Conservation (phyloP, 495 filamentous ascomycete species). For the Margaritispora aquatica region DNA sequence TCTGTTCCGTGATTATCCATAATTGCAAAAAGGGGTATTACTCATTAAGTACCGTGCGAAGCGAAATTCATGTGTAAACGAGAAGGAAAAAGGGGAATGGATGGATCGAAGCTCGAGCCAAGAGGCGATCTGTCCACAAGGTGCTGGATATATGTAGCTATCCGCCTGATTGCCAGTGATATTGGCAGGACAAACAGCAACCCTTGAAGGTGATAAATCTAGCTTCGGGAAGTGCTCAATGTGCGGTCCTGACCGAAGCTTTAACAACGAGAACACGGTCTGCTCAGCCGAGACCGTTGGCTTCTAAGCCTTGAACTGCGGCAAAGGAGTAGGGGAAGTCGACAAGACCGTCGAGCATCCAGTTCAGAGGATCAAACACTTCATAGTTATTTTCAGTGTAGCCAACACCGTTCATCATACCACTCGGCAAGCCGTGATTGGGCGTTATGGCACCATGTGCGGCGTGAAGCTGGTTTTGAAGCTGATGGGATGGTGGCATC, state of each 20-base stretch:
- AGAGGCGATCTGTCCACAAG: not conserved
- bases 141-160: not conserved
- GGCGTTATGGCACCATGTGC: slow-evolving; percentile 19
- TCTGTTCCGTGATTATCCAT: not conserved
- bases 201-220: no score
- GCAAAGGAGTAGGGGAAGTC: slow-evolving; percentile 67
- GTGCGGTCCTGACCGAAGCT: no score
- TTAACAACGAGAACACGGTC: no score
- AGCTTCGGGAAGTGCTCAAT: no score
- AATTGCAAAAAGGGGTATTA: not conserved
- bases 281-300: slow-evolving; percentile 16
- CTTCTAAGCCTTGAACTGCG: slow-evolving; percentile 23
- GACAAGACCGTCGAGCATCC: slow-evolving; percentile 80
- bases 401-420: slow-evolving; percentile 20
- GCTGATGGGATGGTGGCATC: slow-evolving; percentile 33
- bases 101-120: not conserved
- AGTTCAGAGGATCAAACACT: slow-evolving; percentile 68
- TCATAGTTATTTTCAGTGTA: slow-evolving; percentile 27
- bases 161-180: not conserved
- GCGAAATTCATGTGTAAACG: not conserved
- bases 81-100: not conserved
- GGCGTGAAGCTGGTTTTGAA: slow-evolving; percentile 20
- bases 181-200: not conserved
- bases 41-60: not conserved
- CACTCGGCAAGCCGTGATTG: slow-evolving; percentile 8